These are phyloP conservation scores for Candida labiduridarum DNA, from an alignment of 1,139 yeast species.

Conservation along the genomic window DNA sequence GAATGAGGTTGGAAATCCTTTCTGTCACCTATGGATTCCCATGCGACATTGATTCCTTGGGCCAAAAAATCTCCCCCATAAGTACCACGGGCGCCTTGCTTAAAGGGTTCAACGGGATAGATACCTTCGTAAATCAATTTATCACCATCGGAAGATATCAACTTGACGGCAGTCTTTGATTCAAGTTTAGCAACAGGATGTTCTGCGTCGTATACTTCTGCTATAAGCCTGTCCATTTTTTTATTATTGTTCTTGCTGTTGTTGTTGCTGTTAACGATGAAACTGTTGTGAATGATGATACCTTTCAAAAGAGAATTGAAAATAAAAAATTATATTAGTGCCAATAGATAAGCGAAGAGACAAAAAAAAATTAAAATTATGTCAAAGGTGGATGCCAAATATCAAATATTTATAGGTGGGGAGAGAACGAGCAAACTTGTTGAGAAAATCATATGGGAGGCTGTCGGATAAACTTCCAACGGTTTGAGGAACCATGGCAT, in stretches of 20 bases:
- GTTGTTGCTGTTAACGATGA: neutral
- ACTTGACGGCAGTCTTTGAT: conserved; percentile 11
- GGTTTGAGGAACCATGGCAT: neutral
- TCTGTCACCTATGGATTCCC: conserved; percentile 31
- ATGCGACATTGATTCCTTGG: conserved; percentile 40
- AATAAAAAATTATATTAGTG: neutral
- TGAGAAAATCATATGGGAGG: neutral
- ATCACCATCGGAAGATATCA: conserved; percentile 10
- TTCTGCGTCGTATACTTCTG: conserved; percentile 14
- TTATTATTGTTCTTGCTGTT: neutral
- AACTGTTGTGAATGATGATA: neutral
- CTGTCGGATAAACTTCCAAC: neutral
- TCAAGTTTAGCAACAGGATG: conserved; percentile 17
- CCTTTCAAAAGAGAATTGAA: neutral
- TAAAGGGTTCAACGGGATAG: conserved; percentile 39
- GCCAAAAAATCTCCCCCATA: conserved; percentile 46
- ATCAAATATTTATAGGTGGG: neutral
- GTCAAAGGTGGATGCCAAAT: neutral
- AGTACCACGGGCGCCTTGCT: conserved; percentile 36
- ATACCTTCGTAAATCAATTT: conserved; percentile 28
- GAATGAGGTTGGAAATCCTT: conserved; percentile 40
- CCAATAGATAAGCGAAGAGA: neutral
- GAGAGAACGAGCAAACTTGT: neutral
- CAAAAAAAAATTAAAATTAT: neutral
- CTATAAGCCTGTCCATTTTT: conserved; percentile 13